Percentiles rank a stretch among this genome's conserved stretches.
Evolutionary conservation across 257 asterid genomes (phyloP).

Genomic region (Primulina tabacum): DNA sequence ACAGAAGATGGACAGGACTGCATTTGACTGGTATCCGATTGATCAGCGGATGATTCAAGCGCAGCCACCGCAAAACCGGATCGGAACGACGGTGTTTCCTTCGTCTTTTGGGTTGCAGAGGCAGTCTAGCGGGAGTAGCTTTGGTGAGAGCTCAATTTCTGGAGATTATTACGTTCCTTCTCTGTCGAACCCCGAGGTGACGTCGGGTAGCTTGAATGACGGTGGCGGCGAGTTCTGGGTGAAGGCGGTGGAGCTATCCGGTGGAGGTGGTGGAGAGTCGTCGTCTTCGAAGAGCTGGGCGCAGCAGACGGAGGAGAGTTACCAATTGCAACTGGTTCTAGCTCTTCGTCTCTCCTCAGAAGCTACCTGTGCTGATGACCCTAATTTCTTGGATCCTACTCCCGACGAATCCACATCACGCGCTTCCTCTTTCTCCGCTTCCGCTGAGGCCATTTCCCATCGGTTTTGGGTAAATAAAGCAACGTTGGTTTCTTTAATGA

Average conservation of each 20-base stretch:
- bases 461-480: conserved; percentile 72
- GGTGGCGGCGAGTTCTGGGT: conserved; percentile 48
- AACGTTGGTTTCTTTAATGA: background rate
- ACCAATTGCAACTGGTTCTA: conserved; percentile 85
- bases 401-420: conserved; percentile 47
- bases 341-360: conserved; percentile 88
- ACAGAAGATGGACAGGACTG: conserved; percentile 39
- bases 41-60: conserved; percentile 57
- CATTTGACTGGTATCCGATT: conserved; percentile 62
- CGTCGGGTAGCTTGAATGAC: conserved; percentile 36
- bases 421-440: conserved; percentile 39
- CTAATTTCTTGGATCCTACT: conserved; percentile 72
- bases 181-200: conserved; percentile 49
- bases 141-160: conserved; percentile 78
- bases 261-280: conserved; percentile 47
- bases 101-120: conserved; percentile 62
- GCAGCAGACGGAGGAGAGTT: conserved; percentile 97
- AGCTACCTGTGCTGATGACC: conserved; percentile 79
- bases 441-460: conserved; percentile 72
- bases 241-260: conserved; percentile 43
- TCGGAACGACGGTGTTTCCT: conserved; percentile 45
- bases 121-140: conserved; percentile 97
- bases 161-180: conserved; percentile 67
- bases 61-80: conserved; percentile 56
- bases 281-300: conserved; percentile 90